These are phyloP conservation scores for Mycena crocata DNA, from an alignment of 768 basidiomycete species.

Conservation along the genomic window DNA sequence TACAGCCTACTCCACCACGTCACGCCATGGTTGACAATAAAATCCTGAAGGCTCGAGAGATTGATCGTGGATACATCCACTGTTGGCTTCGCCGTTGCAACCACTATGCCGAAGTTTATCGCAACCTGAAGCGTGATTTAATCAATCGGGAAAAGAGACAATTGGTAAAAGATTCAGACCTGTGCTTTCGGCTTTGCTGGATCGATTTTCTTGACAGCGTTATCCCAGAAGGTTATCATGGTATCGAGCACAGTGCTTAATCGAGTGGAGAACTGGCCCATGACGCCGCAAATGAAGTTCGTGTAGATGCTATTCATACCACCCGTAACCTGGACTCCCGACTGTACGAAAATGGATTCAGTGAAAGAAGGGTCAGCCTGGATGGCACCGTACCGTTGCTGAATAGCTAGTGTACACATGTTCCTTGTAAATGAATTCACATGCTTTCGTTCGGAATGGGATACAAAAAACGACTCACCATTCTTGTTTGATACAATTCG, in stretches of 20 bases:
- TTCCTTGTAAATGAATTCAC: neutral
- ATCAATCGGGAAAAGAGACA: neutral
- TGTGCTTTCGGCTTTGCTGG: neutral
- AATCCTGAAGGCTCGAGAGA: neutral
- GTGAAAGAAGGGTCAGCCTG: neutral
- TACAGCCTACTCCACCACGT: constrained; percentile 13
- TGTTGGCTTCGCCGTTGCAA: neutral
- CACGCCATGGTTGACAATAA: neutral
- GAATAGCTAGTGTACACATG: constrained; percentile 21
- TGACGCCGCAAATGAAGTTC: constrained; percentile 15
- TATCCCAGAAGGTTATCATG: constrained; percentile 10
- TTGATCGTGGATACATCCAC: neutral
- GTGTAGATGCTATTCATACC: constrained; percentile 17
- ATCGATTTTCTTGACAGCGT: constrained; percentile 4
- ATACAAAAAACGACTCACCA: constrained; percentile 7
- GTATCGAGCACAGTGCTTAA: neutral
- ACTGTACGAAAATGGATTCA: neutral
- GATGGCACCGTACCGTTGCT: neutral
- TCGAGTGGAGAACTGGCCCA: constrained; percentile 10
- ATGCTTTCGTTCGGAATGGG: neutral
- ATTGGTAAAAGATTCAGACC: too few species aligned
- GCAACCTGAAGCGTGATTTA: neutral
- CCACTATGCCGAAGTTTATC: neutral
- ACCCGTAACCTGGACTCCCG: constrained; percentile 4
- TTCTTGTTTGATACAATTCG: constrained; percentile 15